phyloP scores from a whole-genome alignment of 2,329 filamentous ascomycete species.

The Talaromyces sp. region DNA sequence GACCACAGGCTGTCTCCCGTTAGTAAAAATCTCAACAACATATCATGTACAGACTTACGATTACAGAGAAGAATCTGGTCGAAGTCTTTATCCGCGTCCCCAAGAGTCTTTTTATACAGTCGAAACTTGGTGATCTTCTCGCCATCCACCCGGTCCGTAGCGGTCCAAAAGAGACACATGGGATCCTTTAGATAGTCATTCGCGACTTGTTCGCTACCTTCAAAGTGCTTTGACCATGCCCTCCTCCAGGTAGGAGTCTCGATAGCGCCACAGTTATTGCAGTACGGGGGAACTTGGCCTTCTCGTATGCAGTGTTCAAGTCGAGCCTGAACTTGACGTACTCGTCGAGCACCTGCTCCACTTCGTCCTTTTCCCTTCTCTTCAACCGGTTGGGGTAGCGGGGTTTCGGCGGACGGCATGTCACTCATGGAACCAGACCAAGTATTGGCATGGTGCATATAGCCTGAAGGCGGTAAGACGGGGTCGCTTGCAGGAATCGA shows the following conservation, averaged over 20 bases:
- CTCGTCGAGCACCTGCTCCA: conserved; percentile 58
- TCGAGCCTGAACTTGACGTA: conserved; percentile 56
- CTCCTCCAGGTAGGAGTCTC: conserved; percentile 96
- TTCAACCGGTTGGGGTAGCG: conserved; percentile 26
- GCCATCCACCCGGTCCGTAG: conserved; percentile 58
- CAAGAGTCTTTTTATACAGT: conserved; percentile 67
- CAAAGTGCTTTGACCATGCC: conserved; percentile 72
- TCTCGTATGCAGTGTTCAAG: conserved; percentile 59
- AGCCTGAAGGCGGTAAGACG: conserved; percentile 23
- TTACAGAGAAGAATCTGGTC: conserved; percentile 79
- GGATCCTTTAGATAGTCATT: conserved; percentile 69
- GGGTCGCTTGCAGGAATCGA: conserved; percentile 50
- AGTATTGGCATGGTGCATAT: conserved; percentile 40
- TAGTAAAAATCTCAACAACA: neutral
- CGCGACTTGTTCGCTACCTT: conserved; percentile 64
- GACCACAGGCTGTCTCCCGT: conserved; percentile 63
- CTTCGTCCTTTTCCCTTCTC: conserved; percentile 38
- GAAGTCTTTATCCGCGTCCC: conserved; percentile 64
- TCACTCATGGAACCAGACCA: conserved; percentile 44
- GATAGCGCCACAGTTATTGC: conserved; percentile 88
- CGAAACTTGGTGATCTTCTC: conserved; percentile 63
- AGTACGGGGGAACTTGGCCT: conserved; percentile 82
- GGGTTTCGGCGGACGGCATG: conserved; percentile 38
- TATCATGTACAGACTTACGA: conserved; percentile 50
- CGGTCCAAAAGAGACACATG: conserved; percentile 67